phyloP scores from a whole-genome alignment of 2,329 filamentous ascomycete genomes.

The Graphiopsis chlorocephala region DNA sequence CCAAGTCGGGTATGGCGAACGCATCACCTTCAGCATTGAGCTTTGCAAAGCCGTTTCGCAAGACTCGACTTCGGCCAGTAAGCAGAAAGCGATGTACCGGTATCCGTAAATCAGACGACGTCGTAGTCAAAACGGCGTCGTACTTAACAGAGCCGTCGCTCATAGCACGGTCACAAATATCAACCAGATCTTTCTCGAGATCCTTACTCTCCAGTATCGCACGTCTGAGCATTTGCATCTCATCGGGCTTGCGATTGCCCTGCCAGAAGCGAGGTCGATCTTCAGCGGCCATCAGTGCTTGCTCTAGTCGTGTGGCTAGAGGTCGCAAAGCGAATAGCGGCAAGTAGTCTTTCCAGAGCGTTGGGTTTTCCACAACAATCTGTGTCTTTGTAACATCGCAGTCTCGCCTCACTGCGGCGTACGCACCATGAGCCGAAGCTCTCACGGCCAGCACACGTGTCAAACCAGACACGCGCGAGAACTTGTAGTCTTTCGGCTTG shows the following conservation, averaged over 20 bases:
- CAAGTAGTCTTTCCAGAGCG: conserved; percentile 70
- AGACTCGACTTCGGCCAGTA: conserved; percentile 66
- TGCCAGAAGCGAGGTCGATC: conserved; percentile 49
- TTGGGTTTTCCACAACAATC: conserved; percentile 64
- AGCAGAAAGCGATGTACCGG: conserved; percentile 83
- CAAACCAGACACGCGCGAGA: conserved; percentile 82
- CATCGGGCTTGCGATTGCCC: conserved; percentile 43
- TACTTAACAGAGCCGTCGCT: conserved; percentile 44
- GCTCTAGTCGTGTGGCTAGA: conserved; percentile 41
- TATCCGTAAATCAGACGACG: conserved; percentile 65
- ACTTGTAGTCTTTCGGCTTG: conserved; percentile 88
- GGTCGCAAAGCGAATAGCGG: conserved; percentile 66
- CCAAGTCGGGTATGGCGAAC: conserved; percentile 58
- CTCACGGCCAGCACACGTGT: conserved; percentile 80
- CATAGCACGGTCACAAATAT: conserved; percentile 35
- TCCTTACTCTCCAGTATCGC: conserved; percentile 62
- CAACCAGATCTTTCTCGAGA: conserved; percentile 61
- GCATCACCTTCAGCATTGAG: conserved; percentile 52
- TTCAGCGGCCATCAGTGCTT: conserved; percentile 33
- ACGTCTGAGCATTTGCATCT: conserved; percentile 53
- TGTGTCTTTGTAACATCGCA: conserved; percentile 74
- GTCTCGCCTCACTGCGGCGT: conserved; percentile 81
- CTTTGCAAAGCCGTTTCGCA: conserved; percentile 62
- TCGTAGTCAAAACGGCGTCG: conserved; percentile 50
- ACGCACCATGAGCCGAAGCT: conserved; percentile 86